A percentile compares a stretch with the other conserved stretches of the same genome.
Conservation (phyloP, 495 filamentous ascomycete species). For the Aspergillus sparsus region DNA sequence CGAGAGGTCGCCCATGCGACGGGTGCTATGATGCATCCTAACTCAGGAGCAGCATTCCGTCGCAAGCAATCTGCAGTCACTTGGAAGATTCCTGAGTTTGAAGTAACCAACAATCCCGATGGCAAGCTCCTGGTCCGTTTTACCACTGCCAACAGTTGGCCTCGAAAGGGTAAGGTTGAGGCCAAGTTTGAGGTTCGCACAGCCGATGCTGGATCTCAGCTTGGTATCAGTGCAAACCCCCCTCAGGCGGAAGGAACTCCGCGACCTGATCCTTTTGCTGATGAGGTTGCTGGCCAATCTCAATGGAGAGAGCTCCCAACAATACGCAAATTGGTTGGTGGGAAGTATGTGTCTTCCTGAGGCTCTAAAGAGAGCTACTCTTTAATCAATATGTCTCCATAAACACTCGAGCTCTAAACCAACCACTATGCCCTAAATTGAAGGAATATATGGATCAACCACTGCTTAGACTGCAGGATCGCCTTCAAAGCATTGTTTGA, state of each 20-base stretch:
- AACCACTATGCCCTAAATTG: too few species aligned
- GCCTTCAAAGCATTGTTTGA: neutral
- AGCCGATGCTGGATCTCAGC: slow-evolving; percentile 55
- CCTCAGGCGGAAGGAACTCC: slow-evolving; percentile 17
- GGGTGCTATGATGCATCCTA: slow-evolving; percentile 49
- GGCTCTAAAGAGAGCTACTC: too few species aligned
- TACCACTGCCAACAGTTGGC: slow-evolving; percentile 71
- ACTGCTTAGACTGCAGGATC: too few species aligned
- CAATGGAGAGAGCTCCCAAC: slow-evolving; percentile 75
- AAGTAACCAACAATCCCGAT: slow-evolving; percentile 49
- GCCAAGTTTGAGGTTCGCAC: slow-evolving; percentile 75
- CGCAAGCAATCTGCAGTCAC: slow-evolving; percentile 84
- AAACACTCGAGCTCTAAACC: too few species aligned
- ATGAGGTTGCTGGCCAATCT: slow-evolving; percentile 50
- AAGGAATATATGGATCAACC: too few species aligned
- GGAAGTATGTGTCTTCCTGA: slow-evolving; percentile 63
- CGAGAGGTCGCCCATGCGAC: slow-evolving; percentile 47
- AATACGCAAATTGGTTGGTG: slow-evolving; percentile 71
- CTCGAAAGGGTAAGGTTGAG: slow-evolving; percentile 73
- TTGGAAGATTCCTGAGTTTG: slow-evolving; percentile 87
- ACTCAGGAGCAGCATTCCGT: slow-evolving; percentile 64
- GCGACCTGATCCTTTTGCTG: slow-evolving; percentile 67
- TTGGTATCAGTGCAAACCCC: slow-evolving; percentile 57
- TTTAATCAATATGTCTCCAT: too few species aligned
- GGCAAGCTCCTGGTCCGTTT: slow-evolving; percentile 81